These are phyloP conservation scores for Fusarium sublunatum DNA, from an alignment of 2,329 filamentous ascomycete species.

Conservation along the genomic window DNA sequence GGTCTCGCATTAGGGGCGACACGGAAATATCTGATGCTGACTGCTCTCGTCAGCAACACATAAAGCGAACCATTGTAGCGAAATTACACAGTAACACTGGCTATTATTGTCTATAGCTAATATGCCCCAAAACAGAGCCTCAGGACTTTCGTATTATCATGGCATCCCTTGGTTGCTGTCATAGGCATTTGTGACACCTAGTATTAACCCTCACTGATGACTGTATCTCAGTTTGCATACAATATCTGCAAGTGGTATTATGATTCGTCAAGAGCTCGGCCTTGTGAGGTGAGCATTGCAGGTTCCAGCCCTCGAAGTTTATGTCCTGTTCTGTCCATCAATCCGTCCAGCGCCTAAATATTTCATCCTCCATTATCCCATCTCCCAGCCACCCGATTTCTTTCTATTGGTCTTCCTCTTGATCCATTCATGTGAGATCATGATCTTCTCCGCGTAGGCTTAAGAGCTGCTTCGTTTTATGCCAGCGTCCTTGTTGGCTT, in stretches of 20 bases:
- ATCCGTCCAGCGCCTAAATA: constrained; percentile 4
- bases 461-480: constrained; percentile 44
- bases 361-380: constrained; percentile 1
- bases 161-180: too few relatives aligned
- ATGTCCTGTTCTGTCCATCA: constrained; percentile 28
- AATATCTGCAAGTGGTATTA: background rate
- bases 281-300: constrained; percentile 18
- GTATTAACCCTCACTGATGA: constrained; percentile 6
- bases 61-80: constrained; percentile 3
- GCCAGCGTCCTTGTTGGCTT: constrained; percentile 53
- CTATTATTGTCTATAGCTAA: background rate
- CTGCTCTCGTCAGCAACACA: constrained; percentile 19
- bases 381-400: constrained; percentile 14
- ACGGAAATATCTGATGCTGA: constrained; percentile 18
- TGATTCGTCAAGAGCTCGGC: constrained; percentile 25
- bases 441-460: background rate
- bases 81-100: constrained; percentile 5
- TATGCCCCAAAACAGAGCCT: background rate
- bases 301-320: constrained; percentile 24
- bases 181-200: too few relatives aligned
- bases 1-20: too few relatives aligned
- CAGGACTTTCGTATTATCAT: background rate
- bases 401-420: background rate
- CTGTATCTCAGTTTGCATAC: constrained; percentile 1
- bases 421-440: too few relatives aligned